Conservation (phyloP, 1,284 basidiomycete species). For the Cryptococcus sp. region DNA sequence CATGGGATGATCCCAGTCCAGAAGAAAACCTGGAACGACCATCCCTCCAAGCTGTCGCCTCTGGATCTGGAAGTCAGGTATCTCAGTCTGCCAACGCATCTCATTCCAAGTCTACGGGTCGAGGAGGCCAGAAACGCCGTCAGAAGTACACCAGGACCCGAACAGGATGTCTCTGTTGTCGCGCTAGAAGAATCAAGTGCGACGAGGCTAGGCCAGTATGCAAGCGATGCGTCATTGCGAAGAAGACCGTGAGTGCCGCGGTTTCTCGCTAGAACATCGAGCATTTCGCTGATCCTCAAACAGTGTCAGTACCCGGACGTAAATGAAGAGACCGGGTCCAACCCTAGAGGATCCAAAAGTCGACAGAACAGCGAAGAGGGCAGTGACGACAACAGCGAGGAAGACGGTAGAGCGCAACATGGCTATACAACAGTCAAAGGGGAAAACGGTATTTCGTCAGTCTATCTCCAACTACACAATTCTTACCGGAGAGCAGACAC, state of each 20-base stretch:
- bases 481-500: not conserved
- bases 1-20: slow-evolving; percentile 18
- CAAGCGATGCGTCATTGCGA: slow-evolving; percentile 45
- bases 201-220: slow-evolving; percentile 49
- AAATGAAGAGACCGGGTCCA: slow-evolving; percentile 7
- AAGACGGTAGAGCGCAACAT: slow-evolving; percentile 5
- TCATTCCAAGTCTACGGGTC: slow-evolving; percentile 7
- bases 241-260: slow-evolving; percentile 38
- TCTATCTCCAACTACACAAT: not conserved
- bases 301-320: slow-evolving; percentile 42
- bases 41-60: not conserved
- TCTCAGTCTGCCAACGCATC: not conserved
- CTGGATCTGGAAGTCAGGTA: not conserved
- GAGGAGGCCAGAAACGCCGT: slow-evolving; percentile 33
- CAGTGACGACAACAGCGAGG: slow-evolving; percentile 15
- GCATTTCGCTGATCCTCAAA: not conserved
- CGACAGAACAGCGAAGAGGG: slow-evolving; percentile 8
- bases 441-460: not conserved
- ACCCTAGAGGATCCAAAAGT: slow-evolving; percentile 8
- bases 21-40: slow-evolving; percentile 1
- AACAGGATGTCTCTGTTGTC: slow-evolving; percentile 49
- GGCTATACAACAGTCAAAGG: not conserved
- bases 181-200: slow-evolving; percentile 49
- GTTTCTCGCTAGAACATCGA: no score
- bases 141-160: slow-evolving; percentile 50